Percentiles rank a stretch among this genome's conserved stretches.
Evolutionary conservation across 1,284 basidiomycete species (phyloP).

Genomic region (Ceratobasidium sp.): DNA sequence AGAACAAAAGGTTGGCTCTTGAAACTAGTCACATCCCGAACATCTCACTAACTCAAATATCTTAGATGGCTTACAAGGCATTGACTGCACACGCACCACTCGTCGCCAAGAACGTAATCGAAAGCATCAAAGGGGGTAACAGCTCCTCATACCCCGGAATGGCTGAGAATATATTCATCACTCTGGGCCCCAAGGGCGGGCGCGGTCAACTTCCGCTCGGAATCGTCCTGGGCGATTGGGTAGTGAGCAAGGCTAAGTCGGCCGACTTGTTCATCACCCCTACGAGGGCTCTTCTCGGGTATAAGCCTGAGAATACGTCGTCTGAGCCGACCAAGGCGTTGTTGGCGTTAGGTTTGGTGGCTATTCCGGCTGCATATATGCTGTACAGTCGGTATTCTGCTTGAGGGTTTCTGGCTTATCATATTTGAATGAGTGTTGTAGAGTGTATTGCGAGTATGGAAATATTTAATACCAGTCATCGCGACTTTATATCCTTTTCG

Average conservation of each 20-base stretch:
- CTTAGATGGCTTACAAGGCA: conserved; percentile 41
- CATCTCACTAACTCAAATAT: not conserved
- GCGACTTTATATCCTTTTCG: no score
- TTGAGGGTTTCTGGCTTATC: no score
- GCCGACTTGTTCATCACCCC: not conserved
- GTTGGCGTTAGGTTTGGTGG: not conserved
- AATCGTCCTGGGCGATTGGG: conserved; percentile 4
- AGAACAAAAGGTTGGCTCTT: conserved; percentile 39
- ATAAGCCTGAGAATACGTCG: not conserved
- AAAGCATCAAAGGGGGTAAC: conserved; percentile 42
- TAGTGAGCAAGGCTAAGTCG: not conserved
- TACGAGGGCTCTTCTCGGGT: conserved; percentile 3
- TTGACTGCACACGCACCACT: conserved; percentile 30
- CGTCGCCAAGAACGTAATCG: conserved; percentile 42
- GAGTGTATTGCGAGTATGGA: no score
- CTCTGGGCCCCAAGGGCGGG: conserved; percentile 37
- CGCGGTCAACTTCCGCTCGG: conserved; percentile 30
- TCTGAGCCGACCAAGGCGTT: not conserved
- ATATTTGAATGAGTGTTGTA: no score
- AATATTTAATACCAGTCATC: no score
- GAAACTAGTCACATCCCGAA: not conserved
- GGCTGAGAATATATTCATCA: conserved; percentile 34
- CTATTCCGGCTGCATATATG: not conserved
- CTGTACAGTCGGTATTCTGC: no score
- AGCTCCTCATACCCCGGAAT: conserved; percentile 21